These are phyloP conservation scores for Talaromyces atroroseus DNA, from an alignment of 2,329 filamentous ascomycete species.

Conservation along the genomic window DNA sequence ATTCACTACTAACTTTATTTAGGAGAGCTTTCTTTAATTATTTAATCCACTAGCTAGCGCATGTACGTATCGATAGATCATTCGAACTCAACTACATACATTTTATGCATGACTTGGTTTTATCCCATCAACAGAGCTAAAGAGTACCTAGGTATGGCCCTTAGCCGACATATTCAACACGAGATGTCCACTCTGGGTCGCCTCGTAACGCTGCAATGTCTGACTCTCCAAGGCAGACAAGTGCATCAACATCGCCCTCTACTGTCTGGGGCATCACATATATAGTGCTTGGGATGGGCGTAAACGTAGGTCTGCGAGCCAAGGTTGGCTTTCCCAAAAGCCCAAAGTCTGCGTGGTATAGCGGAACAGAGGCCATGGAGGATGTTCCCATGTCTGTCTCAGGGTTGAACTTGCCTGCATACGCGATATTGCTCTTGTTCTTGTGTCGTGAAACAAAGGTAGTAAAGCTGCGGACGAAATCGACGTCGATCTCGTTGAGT, in stretches of 20 bases:
- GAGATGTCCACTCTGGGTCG: constrained; percentile 13
- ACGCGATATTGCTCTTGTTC: constrained; percentile 7
- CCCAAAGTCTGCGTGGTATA: constrained; percentile 15
- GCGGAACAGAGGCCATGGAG: constrained; percentile 5
- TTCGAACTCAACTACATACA: too few relatives aligned
- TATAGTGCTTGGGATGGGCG: constrained; percentile 11
- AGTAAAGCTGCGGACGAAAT: constrained; percentile 6
- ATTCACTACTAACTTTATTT: too few relatives aligned
- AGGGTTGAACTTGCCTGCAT: constrained; percentile 9
- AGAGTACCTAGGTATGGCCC: too few relatives aligned
- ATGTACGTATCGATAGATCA: too few relatives aligned
- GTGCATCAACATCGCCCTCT: constrained; percentile 17
- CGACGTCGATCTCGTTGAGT: constrained; percentile 4
- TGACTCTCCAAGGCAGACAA: constrained; percentile 15
- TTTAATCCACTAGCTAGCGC: too few relatives aligned
- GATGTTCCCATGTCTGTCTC: constrained; percentile 11
- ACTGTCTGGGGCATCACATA: constrained; percentile 15
- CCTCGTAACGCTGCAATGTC: constrained; percentile 13
- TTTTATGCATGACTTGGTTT: too few relatives aligned
- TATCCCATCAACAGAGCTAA: too few relatives aligned
- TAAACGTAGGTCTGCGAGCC: constrained; percentile 14
- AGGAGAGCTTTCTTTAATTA: too few relatives aligned
- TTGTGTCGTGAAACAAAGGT: constrained; percentile 8
- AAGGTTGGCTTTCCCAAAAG: constrained; percentile 15
- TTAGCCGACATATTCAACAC: constrained; percentile 16